A percentile compares a stretch with the other conserved stretches of the same genome.
These are phyloP conservation scores for Pythium phragmiticola DNA, from an alignment of 352 stramenopile genomes.

Conservation along the genomic window DNA sequence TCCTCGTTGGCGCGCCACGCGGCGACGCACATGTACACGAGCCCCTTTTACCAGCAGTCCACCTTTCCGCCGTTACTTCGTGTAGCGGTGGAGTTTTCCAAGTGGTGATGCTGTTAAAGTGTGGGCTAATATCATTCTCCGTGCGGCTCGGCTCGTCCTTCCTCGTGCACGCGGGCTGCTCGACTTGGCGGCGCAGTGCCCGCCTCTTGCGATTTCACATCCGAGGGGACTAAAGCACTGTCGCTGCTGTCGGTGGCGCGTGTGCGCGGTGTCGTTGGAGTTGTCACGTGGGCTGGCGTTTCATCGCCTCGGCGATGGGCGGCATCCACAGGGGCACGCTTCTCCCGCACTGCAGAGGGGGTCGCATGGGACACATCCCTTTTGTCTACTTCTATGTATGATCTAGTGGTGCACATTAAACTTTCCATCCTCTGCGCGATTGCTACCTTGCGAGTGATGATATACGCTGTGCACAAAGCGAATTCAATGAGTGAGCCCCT, in stretches of 20 bases:
- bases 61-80: conserved; percentile 23
- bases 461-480: conserved; percentile 84
- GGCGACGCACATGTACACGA: neutral
- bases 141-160: conserved; percentile 22
- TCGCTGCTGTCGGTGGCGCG: conserved; percentile 13
- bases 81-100: conserved; percentile 13
- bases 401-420: conserved; percentile 48
- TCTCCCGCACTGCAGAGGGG: conserved; percentile 18
- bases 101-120: conserved; percentile 73
- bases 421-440: conserved; percentile 59
- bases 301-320: neutral
- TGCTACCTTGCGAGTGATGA: conserved; percentile 48
- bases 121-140: conserved; percentile 54
- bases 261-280: conserved; percentile 15
- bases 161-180: conserved; percentile 22
- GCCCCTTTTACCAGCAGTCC: conserved; percentile 72
- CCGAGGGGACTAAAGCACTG: conserved; percentile 24
- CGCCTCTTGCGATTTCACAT: conserved; percentile 10
- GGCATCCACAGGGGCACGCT: neutral
- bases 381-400: conserved; percentile 1
- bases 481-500: conserved; percentile 16
- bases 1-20: neutral
- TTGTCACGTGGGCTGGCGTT: neutral
- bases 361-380: conserved; percentile 18
- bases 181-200: conserved; percentile 29